Conservation (phyloP, 495 filamentous ascomycete species). For the Neurospora sp. region DNA sequence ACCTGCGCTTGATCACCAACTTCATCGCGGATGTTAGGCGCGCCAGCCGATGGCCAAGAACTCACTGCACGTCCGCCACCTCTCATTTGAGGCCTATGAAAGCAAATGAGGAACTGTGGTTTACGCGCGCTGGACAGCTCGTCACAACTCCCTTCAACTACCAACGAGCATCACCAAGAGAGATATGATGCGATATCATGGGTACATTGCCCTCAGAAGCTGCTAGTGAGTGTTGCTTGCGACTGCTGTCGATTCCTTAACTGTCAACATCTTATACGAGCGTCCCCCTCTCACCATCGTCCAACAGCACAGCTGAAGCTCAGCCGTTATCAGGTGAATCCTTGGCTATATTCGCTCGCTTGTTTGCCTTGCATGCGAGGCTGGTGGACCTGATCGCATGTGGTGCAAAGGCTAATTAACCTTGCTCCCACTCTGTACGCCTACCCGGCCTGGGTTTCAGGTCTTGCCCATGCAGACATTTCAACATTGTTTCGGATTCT, state of each 20-base stretch:
- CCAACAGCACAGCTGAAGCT: neutral
- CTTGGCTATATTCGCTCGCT: neutral
- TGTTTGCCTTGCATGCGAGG: neutral
- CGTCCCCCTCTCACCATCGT: neutral
- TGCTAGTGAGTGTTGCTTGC: neutral
- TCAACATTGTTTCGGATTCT: neutral
- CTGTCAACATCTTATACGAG: neutral
- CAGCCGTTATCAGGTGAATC: neutral
- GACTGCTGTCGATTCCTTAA: neutral
- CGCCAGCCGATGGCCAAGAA: neutral
- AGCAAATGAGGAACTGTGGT: neutral
- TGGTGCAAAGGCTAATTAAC: neutral
- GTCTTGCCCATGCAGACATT: neutral
- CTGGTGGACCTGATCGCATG: neutral
- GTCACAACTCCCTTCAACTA: neutral
- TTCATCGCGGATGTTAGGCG: neutral
- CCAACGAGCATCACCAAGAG: neutral
- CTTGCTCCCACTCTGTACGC: neutral
- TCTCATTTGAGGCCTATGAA: neutral
- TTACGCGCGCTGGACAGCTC: neutral
- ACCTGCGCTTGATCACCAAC: neutral
- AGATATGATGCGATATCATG: neutral
- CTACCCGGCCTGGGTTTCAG: neutral
- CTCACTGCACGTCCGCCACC: neutral
- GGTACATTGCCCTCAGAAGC: neutral